These are phyloP conservation scores for Chrysanthemum seticuspe DNA, from an alignment of 129 eudicot species.

Conservation along the genomic window DNA sequence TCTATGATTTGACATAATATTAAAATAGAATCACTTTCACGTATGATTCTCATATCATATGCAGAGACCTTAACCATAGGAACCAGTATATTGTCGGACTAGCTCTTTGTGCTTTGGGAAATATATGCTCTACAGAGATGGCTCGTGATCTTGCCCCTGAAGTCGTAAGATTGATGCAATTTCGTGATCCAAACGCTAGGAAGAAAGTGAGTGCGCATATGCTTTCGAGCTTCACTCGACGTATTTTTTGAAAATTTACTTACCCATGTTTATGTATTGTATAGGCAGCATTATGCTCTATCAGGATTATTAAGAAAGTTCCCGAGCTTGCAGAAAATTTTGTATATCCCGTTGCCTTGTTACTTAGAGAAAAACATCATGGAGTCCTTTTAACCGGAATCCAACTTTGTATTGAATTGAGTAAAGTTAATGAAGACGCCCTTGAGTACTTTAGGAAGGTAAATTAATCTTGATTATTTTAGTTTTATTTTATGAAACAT, in stretches of 20 bases:
- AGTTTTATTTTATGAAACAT: constrained; percentile 1
- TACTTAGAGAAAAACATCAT: constrained; percentile 95
- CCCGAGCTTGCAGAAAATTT: constrained; percentile 91
- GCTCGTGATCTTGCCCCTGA: constrained; percentile 98
- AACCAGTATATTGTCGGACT: constrained; percentile 93
- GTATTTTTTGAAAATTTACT: neutral
- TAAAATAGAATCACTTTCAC: too few relatives aligned
- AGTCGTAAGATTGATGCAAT: constrained; percentile 84
- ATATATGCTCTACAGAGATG: constrained; percentile 92
- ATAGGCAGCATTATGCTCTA: constrained; percentile 89
- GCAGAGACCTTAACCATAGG: constrained; percentile 87
- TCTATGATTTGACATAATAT: too few relatives aligned
- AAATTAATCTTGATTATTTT: constrained; percentile 23
- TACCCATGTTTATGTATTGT: constrained; percentile 18
- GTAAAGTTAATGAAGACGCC: constrained; percentile 78
- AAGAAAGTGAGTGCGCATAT: constrained; percentile 65
- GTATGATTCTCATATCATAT: neutral
- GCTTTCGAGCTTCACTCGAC: neutral
- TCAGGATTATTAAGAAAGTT: constrained; percentile 86
- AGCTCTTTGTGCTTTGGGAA: constrained; percentile 96
- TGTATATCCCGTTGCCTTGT: constrained; percentile 74
- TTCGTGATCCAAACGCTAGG: constrained; percentile 90
- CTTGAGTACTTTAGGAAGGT: constrained; percentile 95
- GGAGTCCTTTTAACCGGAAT: constrained; percentile 85
- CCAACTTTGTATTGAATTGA: constrained; percentile 80